A percentile compares a stretch with the other conserved stretches of the same genome.
These are phyloP conservation scores for Neofusicoccum ribis DNA, from an alignment of 2,329 filamentous ascomycete species.

Conservation along the genomic window DNA sequence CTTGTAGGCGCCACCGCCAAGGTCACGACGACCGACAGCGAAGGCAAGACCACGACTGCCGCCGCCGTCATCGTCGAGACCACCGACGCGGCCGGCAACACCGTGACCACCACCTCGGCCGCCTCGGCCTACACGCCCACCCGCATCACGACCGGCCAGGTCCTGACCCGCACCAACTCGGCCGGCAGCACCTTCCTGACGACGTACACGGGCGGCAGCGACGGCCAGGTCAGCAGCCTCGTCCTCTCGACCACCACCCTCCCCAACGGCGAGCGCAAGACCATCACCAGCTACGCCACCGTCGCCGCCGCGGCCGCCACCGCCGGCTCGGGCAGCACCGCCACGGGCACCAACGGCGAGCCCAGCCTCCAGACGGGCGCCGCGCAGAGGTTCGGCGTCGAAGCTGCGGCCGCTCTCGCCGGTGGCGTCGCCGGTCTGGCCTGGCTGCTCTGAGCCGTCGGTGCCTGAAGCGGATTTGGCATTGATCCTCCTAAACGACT, in stretches of 20 bases:
- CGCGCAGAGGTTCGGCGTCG: conserved; percentile 25
- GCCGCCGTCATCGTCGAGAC: conserved; percentile 39
- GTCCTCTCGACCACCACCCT: conserved; percentile 39
- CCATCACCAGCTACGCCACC: conserved; percentile 47
- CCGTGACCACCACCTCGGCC: conserved; percentile 36
- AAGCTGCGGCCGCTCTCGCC: conserved; percentile 33
- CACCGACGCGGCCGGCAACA: conserved; percentile 42
- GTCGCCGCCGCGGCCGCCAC: conserved; percentile 37
- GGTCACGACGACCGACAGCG: conserved; percentile 41
- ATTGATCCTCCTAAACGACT: too few relatives aligned
- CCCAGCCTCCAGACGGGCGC: conserved; percentile 42
- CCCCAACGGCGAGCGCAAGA: conserved; percentile 34
- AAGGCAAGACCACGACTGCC: conserved; percentile 40
- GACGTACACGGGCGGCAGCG: conserved; percentile 46
- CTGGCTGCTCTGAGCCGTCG: conserved; percentile 30
- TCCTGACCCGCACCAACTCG: conserved; percentile 46
- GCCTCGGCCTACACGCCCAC: conserved; percentile 26
- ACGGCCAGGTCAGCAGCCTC: conserved; percentile 42
- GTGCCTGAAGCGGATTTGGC: neutral
- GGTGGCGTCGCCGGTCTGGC: conserved; percentile 36
- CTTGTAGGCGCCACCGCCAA: conserved; percentile 43
- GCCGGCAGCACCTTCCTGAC: conserved; percentile 45
- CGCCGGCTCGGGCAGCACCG: conserved; percentile 19
- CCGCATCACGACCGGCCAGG: conserved; percentile 38
- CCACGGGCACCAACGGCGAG: conserved; percentile 24